Evolutionary conservation across 2,329 filamentous ascomycete genomes (phyloP).

Genomic region (Colletotrichum lini): DNA sequence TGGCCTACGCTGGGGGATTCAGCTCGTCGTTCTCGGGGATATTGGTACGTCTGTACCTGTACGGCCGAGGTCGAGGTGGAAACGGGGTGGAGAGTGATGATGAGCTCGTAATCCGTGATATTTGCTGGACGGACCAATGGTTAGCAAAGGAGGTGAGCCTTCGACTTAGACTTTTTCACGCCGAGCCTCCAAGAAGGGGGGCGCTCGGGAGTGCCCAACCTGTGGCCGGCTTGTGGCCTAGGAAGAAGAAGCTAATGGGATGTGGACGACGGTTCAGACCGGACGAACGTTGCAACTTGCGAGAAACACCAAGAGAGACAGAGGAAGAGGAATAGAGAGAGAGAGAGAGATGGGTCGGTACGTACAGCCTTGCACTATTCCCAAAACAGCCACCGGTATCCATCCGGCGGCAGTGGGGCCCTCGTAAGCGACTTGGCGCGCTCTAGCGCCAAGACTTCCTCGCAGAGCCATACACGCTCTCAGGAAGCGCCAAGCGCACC

Average conservation of each 20-base stretch:
- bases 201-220: neutral
- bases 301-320: neutral
- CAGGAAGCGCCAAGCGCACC: conserved; percentile 33
- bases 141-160: neutral
- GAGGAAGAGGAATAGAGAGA: neutral
- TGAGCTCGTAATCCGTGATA: neutral
- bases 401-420: neutral
- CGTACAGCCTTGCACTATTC: neutral
- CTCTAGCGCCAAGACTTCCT: conserved; percentile 23
- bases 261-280: neutral
- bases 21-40: neutral
- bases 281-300: neutral
- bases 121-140: neutral
- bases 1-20: neutral
- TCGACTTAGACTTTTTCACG: neutral
- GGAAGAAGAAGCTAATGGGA: neutral
- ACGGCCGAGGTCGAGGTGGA: neutral
- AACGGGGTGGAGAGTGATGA: neutral
- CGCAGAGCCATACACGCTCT: neutral
- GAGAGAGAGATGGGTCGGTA: neutral
- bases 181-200: neutral
- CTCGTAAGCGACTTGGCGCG: conserved; percentile 35
- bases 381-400: conserved; percentile 27
- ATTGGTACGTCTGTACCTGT: neutral
- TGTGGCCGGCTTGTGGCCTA: no score